Evolutionary conservation across 2,329 filamentous ascomycete genomes (phyloP), one percentile per base, ranked within the genome.

Genomic region (Paecilomyces variotii): DNA sequence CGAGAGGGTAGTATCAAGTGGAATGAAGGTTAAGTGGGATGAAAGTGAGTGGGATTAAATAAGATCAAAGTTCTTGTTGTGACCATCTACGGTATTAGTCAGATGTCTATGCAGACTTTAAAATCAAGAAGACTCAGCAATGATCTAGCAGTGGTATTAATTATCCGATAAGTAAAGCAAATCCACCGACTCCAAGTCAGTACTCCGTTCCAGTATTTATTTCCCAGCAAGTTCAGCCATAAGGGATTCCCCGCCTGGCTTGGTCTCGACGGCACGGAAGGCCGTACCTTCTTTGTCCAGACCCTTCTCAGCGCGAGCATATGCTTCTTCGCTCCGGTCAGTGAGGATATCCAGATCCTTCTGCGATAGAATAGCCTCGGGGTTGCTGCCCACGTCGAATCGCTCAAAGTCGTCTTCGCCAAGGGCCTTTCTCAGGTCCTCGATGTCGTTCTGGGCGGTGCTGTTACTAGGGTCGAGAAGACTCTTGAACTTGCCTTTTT

Each of bases 231-330:
- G 61, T 62, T 67, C 70, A 30, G 65, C 62, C 65, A 72, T 70
- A 24, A 74, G 60, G 12, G 66, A 69, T 27, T 69, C 66, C 11
- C 68, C 73, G 55, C 82, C 82, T 55, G 76, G 77, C 71, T 83
- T 86, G n/a, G 90, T 95, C 74, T 93, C 91, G 11, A 97, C 89
- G 55, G 91, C 87, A 69, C 84, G 84, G 70, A 91, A 95, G 0
- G 78, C 73, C 54, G 70, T 64, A 0, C 77, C 79, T 56, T 69
- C 74, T 62, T 74, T 76, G 60, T 91, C 90, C 54, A 90, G 74
- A 0, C 92, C 92, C 68, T 85, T 88, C 60, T 93, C 91, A 1
- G 92, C 92, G 57, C 84, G 81, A 45, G 83, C 83, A 74, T 87
- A 88, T 2, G 86, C 86, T 66, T 85, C 84, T 54, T 83, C 80